A percentile compares a stretch with the other conserved stretches of the same genome.
phyloP scores from a whole-genome alignment of 108 stramenopile species.

The Heterococcus sp. region DNA sequence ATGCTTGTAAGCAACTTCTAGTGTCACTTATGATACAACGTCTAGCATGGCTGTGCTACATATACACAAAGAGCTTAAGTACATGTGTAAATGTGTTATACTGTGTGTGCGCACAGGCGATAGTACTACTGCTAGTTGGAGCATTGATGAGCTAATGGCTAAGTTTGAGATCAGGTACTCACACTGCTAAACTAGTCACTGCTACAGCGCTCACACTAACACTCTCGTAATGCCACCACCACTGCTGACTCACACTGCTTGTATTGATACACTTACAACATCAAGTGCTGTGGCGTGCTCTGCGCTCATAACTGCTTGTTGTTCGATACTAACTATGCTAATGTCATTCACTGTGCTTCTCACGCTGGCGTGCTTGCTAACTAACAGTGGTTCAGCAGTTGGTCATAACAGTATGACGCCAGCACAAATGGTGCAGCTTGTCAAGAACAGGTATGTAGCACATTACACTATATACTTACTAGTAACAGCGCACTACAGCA shows the following conservation, averaged over 20 bases:
- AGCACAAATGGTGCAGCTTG: conserved; percentile 3
- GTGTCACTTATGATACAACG: too few species aligned
- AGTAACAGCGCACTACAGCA: too few species aligned
- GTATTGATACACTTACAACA: not conserved
- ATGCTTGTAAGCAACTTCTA: not conserved
- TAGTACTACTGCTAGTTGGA: not conserved
- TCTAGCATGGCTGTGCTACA: too few species aligned
- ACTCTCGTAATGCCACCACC: not conserved
- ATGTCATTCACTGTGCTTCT: too few species aligned
- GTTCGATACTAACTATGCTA: too few species aligned
- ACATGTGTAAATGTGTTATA: too few species aligned
- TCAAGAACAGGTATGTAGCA: conserved; percentile 7
- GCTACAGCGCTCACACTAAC: not conserved
- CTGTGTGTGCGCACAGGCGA: too few species aligned
- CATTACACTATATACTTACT: too few species aligned
- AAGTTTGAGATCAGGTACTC: not conserved
- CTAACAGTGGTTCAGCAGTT: not conserved
- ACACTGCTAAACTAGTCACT: not conserved
- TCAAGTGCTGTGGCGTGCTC: too few species aligned
- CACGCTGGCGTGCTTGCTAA: too few species aligned
- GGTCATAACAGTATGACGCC: not conserved
- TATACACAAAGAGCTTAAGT: too few species aligned
- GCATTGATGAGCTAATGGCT: not conserved
- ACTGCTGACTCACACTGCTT: not conserved
- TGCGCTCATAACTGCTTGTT: too few species aligned